Evolutionary conservation across 805 yeast species (phyloP).

Genomic region (Zygosaccharomyces siamensis): DNA sequence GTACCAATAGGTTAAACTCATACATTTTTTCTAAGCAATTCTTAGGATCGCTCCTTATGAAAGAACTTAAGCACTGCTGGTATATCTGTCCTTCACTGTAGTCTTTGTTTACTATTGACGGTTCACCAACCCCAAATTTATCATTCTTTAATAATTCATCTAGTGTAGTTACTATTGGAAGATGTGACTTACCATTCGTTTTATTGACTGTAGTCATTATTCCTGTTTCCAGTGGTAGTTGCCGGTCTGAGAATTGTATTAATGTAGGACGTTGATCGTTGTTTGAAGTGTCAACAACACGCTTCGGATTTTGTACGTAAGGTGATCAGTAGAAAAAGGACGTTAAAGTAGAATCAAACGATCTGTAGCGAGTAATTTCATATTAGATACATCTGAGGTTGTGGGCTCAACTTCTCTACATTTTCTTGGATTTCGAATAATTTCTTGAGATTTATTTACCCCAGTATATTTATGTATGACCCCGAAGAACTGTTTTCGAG

Average conservation of each 20-base stretch:
- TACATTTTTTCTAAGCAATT: conserved; percentile 23
- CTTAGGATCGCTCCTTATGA: conserved; percentile 21
- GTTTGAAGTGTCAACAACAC: background rate
- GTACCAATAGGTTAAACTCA: conserved; percentile 12
- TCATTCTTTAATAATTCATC: conserved; percentile 24
- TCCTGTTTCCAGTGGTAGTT: background rate
- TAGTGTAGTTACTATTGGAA: conserved; percentile 8
- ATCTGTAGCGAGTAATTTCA: too few species aligned
- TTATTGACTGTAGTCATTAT: background rate
- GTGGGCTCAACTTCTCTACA: too few species aligned
- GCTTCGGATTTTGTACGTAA: background rate
- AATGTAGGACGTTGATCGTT: background rate
- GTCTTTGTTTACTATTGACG: background rate
- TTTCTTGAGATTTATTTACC: too few species aligned
- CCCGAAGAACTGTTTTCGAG: background rate
- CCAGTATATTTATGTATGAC: too few species aligned
- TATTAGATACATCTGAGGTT: too few species aligned
- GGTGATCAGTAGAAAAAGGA: background rate
- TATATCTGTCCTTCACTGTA: conserved; percentile 5
- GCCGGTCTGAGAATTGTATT: background rate
- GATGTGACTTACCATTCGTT: conserved; percentile 8
- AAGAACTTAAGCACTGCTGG: conserved; percentile 21
- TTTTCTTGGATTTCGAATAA: too few species aligned
- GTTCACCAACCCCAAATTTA: conserved; percentile 9
- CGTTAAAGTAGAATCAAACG: background rate